These are phyloP conservation scores for Rhamnella rubrinervis DNA, from an alignment of 331 rosid genomes.

Conservation along the genomic window DNA sequence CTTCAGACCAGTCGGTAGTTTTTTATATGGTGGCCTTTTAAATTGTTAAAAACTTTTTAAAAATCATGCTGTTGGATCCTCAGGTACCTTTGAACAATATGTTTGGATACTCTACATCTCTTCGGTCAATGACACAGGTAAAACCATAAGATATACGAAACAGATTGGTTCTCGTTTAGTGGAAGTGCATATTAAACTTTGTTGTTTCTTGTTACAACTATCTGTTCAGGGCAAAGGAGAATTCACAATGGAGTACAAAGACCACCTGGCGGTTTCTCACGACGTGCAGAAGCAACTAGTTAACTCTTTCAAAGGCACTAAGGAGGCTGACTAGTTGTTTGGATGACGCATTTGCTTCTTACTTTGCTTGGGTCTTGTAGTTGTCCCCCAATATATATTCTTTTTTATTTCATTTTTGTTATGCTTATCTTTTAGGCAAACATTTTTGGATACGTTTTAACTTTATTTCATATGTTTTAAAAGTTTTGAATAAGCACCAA, in stretches of 20 bases:
- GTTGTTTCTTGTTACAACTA: background rate
- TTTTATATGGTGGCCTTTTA: background rate
- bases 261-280: conserved; percentile 79
- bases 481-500: conserved; percentile 41
- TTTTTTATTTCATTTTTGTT: background rate
- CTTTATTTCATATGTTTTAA: conserved; percentile 13
- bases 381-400: background rate
- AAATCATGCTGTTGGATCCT: conserved; percentile 1
- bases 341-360: conserved; percentile 14
- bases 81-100: conserved; percentile 97
- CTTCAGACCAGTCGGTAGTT: background rate
- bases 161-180: background rate
- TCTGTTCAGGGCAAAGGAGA: conserved; percentile 94
- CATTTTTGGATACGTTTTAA: conserved; percentile 13
- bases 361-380: background rate
- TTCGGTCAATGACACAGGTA: conserved; percentile 98
- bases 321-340: conserved; percentile 51
- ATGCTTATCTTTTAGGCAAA: conserved; percentile 25
- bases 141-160: background rate
- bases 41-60: background rate
- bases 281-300: conserved; percentile 84
- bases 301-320: conserved; percentile 64
- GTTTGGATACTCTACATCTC: conserved; percentile 94
- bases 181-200: background rate
- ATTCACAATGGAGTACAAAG: conserved; percentile 98